Evolutionary conservation across 176 grass and related monocot genomes (phyloP), one percentile per base, ranked within the genome.

Genomic region (Thinopyrum elongatum): DNA sequence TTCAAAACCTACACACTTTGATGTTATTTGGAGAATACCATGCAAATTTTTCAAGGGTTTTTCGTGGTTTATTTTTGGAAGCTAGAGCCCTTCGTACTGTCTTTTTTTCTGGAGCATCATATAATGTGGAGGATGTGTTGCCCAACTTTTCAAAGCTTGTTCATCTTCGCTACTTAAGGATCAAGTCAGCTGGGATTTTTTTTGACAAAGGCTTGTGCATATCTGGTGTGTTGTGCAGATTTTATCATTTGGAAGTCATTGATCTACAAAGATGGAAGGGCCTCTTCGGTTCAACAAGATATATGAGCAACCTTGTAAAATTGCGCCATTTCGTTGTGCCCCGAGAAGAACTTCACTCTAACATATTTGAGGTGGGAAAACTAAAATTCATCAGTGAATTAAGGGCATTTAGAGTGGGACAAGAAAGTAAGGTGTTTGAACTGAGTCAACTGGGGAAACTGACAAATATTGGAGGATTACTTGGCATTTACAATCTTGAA

Each of bases 91-190:
- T 86, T 16, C 68, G 70, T 1, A 27, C 57, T 2, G 23, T 86
- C 16, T 26, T 44, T 27, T 14, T 80, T 0, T 49, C 28, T 3
- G 3, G 0, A 4, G 30, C 29, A 70, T 26, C 7, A 4, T 82
- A 55, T 10, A 70, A 16, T 6, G 0, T 36, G 21, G 28, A 36
- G 4, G 42, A 82, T 34, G 0, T 82, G 30, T 25, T 82, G 10
- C 27, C 4, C 13, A 69, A 80, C 33, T 21, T 87, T 30, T 23
- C 17, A 0, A 10, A 55, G 17, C 26, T 81, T n/a, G 38, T 80
- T 4, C 77, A 80, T 87, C 85, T 87, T 87, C 85, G 47, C 1
- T 87, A 87, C 19, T 17, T 80, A 35, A 27, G 58, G n/a, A 61
- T 58, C 35, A 36, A 36, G 35, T 4, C 4, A 36, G 36, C 8